Conservation (phyloP, 2,329 filamentous ascomycete species). For the Cadophora sp. region DNA sequence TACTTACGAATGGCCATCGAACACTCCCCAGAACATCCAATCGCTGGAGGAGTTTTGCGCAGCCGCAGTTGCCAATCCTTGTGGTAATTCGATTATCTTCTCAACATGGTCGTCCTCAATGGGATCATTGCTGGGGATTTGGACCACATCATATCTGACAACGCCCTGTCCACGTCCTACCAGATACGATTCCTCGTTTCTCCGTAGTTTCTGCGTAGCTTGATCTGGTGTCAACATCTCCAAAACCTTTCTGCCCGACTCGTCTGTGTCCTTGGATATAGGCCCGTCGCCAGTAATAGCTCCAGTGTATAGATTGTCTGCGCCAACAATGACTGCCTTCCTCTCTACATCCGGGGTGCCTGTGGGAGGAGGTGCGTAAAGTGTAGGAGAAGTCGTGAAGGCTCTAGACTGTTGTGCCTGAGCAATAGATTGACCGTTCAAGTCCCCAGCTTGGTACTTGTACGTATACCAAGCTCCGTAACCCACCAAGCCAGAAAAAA, state of each 20-base stretch:
- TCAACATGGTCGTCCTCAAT: conserved; percentile 99
- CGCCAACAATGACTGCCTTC: conserved; percentile 85
- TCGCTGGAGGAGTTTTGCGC: conserved; percentile 67
- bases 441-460: conserved; percentile 49
- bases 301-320: conserved; percentile 88
- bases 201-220: conserved; percentile 85
- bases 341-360: conserved; percentile 54
- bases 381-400: conserved; percentile 37
- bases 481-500: conserved; percentile 72
- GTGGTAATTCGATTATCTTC: conserved; percentile 92
- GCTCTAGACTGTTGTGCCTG: conserved; percentile 41
- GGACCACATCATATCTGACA: conserved; percentile 91
- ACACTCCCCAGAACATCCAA: conserved; percentile 99
- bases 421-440: conserved; percentile 10
- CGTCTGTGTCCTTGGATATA: conserved; percentile 86
- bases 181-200: conserved; percentile 89
- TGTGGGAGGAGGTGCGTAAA: conserved; percentile 33
- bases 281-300: conserved; percentile 86
- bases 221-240: conserved; percentile 98
- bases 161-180: conserved; percentile 91
- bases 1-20: conserved; percentile 91
- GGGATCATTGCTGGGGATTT: conserved; percentile 94
- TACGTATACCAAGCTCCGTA: conserved; percentile 81
- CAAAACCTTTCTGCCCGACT: conserved; percentile 82
- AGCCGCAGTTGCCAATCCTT: conserved; percentile 54